Evolutionary conservation across 495 filamentous ascomycete species (phyloP).

Genomic region (Melanomma pulvis-pyrius): DNA sequence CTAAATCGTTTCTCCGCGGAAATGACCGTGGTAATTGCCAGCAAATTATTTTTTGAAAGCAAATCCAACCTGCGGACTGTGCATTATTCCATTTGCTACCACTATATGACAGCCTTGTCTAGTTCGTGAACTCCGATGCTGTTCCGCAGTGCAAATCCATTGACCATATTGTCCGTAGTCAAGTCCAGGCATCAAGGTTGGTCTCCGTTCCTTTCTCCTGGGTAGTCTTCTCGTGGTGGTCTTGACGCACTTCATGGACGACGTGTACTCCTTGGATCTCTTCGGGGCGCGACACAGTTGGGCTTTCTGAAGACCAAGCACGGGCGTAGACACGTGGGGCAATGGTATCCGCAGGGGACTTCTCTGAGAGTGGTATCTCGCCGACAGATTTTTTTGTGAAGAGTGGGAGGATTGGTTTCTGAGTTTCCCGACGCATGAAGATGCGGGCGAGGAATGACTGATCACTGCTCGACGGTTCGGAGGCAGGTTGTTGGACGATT

Average conservation of each 20-base stretch:
- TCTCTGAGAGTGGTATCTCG: background rate
- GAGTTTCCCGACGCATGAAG: background rate
- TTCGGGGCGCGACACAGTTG: background rate
- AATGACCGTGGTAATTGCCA: too few relatives aligned
- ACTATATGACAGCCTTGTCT: background rate
- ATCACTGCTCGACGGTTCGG: background rate
- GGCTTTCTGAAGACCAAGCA: conserved; percentile 14
- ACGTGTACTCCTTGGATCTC: conserved; percentile 13
- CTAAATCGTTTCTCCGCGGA: too few relatives aligned
- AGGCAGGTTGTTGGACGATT: background rate
- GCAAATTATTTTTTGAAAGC: too few relatives aligned
- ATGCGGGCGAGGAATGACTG: conserved; percentile 10
- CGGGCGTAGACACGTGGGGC: conserved; percentile 5
- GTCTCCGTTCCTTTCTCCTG: background rate
- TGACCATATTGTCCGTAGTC: background rate
- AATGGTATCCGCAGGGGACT: background rate
- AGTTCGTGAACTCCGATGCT: background rate
- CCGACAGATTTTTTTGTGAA: background rate
- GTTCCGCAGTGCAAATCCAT: too few relatives aligned
- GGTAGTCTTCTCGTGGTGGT: background rate
- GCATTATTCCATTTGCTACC: too few relatives aligned
- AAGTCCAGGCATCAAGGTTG: background rate
- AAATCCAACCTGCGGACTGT: too few relatives aligned
- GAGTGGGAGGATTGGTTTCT: conserved; percentile 7
- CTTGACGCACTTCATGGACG: conserved; percentile 25